Base-by-base conservation (phyloP, 129 eudicot genomes). In the Flaveria ramosissima region DNA sequence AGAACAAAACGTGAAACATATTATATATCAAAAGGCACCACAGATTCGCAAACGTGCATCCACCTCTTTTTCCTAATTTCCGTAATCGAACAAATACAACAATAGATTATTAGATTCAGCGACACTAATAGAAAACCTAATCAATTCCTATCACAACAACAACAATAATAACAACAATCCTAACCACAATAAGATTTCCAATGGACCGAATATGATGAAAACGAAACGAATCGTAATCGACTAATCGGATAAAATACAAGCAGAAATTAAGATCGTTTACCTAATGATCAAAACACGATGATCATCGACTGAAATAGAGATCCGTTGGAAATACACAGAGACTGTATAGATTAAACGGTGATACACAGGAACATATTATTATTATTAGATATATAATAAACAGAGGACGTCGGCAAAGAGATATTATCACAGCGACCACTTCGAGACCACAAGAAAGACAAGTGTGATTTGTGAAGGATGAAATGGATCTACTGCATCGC, bases 401-500 rank as follows among this genome's bases (percentile, higher is more conserved):
- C 70, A 70, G 36, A 70, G 70, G 72, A 46, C 72, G 82, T 78
- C 82, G 77, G 82, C 82, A 14, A 78, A 60, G 82, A 78, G 82
- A 78, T 70, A 61, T 36, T 36, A 36, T 78, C 77, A 78, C 64
- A 78, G 42, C 59, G 82, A 78, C 77, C 77, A 71, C 64, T 71
- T 78, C 64, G 77, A 78, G 60, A 71, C 62, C 53, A 78, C 72
- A 41, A 24, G 32, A 21, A 55, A 52, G 3, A 7, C 32, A 20
- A 60, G 50, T 45, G 50, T 45, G 46, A 42, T 23, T 48, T 69
- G 17, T 70, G 61, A 20, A 20, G 41, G 41, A 36, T 26, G 19
- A 77, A 55, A 12, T 10, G 32, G 60, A 77, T 67, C 81, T 42
- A 19, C 68, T 41, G 43, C 80, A 16, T 67, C 51, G 67, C 68